phyloP scores from a whole-genome alignment of 169 alveolate genomes.

The Besnoitia besnoiti region DNA sequence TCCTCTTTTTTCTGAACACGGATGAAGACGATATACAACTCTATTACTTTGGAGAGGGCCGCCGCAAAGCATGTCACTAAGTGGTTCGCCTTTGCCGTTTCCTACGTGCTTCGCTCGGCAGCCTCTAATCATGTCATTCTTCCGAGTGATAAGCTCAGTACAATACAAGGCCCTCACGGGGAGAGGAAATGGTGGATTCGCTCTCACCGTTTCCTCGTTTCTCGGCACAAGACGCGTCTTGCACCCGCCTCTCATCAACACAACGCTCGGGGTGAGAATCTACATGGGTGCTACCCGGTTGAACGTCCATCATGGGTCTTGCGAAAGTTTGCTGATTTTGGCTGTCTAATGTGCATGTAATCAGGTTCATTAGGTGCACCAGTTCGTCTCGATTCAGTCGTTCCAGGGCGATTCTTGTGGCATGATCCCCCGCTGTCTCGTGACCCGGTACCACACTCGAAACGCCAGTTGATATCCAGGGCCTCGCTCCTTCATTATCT shows the following conservation, averaged over 20 bases:
- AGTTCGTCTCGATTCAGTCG: slow-evolving; percentile 26
- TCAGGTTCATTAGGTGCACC: slow-evolving; percentile 11
- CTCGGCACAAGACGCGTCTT: neutral
- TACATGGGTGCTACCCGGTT: neutral
- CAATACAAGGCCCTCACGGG: neutral
- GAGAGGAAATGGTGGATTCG: neutral
- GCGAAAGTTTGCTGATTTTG: neutral
- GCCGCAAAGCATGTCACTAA: neutral
- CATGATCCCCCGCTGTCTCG: neutral
- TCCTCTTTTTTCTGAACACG: neutral
- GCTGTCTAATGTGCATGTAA: neutral
- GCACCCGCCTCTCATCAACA: neutral
- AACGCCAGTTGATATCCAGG: neutral
- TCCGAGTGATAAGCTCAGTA: too few species aligned
- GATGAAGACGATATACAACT: neutral
- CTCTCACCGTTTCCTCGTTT: neutral
- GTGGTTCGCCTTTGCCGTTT: neutral
- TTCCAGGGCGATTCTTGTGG: neutral
- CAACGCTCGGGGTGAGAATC: neutral
- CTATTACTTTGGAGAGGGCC: neutral
- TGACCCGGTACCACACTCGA: neutral
- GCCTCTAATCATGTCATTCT: too few species aligned
- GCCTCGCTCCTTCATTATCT: neutral
- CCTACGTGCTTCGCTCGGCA: neutral
- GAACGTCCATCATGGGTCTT: neutral